These are phyloP conservation scores for Aspergillus brunneoviolaceus DNA, from an alignment of 2,329 filamentous ascomycete genomes.

Conservation along the genomic window DNA sequence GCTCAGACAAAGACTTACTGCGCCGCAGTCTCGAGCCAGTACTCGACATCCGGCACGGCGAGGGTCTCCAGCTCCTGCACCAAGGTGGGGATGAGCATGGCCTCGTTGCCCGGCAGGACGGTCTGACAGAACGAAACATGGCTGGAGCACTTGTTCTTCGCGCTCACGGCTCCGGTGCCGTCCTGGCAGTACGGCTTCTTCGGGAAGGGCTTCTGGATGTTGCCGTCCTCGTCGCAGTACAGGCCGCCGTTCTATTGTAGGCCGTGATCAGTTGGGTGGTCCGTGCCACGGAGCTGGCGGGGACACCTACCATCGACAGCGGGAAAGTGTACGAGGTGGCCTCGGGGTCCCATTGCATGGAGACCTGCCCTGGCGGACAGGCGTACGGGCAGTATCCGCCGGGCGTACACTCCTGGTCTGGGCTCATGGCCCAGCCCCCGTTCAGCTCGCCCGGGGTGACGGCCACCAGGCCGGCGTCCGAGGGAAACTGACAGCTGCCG, in stretches of 20 bases:
- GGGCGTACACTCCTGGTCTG: constrained; percentile 66
- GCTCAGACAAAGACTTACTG: constrained; percentile 57
- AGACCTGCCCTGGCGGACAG: constrained; percentile 72
- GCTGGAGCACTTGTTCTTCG: constrained; percentile 62
- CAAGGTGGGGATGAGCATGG: constrained; percentile 78
- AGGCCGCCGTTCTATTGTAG: constrained; percentile 66
- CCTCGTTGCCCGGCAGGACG: constrained; percentile 74
- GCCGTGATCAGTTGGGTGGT: constrained; percentile 15
- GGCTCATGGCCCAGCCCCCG: constrained; percentile 77
- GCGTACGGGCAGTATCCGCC: constrained; percentile 74
- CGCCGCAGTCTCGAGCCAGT: constrained; percentile 71
- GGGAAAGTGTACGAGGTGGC: constrained; percentile 68
- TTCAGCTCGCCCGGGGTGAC: constrained; percentile 66
- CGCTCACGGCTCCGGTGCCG: constrained; percentile 65
- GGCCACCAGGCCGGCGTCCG: constrained; percentile 63
- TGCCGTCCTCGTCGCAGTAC: constrained; percentile 66
- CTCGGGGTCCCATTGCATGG: constrained; percentile 73
- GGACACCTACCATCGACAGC: constrained; percentile 64
- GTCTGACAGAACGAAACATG: constrained; percentile 75
- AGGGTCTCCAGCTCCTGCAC: constrained; percentile 59
- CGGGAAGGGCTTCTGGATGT: constrained; percentile 68
- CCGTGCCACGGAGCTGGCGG: constrained; percentile 7
- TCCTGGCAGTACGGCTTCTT: constrained; percentile 67
- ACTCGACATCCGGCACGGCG: constrained; percentile 67
- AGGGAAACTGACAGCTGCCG: constrained; percentile 64